Percentiles rank a stretch among this genome's conserved stretches.
These are phyloP conservation scores for Aspergillus avenaceus DNA, from an alignment of 495 filamentous ascomycete genomes.

Conservation along the genomic window DNA sequence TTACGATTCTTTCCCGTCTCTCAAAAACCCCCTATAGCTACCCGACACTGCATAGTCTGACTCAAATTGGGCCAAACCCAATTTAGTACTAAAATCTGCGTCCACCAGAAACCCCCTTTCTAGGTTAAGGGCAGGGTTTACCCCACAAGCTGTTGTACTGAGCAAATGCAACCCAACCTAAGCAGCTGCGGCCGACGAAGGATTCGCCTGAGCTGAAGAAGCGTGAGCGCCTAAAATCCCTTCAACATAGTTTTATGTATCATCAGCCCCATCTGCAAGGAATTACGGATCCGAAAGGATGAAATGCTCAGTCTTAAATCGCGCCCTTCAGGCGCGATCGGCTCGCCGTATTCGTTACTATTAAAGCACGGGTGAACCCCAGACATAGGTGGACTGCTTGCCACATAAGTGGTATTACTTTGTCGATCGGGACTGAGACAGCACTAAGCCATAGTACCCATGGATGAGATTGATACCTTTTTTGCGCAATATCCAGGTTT, in stretches of 20 bases:
- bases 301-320: background rate
- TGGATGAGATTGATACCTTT: background rate
- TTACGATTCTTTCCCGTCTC: background rate
- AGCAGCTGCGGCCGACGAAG: background rate
- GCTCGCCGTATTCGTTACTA: background rate
- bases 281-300: background rate
- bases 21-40: background rate
- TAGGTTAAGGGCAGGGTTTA: background rate
- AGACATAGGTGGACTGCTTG: background rate
- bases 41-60: background rate
- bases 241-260: background rate
- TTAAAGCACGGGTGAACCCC: background rate
- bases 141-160: background rate
- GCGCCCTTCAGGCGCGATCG: background rate
- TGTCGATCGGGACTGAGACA: background rate
- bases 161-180: background rate
- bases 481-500: background rate
- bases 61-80: background rate
- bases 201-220: background rate
- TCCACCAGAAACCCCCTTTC: background rate
- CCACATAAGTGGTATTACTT: background rate
- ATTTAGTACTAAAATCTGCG: background rate
- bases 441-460: background rate
- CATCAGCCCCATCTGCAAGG: background rate
- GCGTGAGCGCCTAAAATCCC: background rate